Evolutionary conservation across 768 basidiomycete genomes (phyloP).

Genomic region (Pilatotrama ljubarskyi): DNA sequence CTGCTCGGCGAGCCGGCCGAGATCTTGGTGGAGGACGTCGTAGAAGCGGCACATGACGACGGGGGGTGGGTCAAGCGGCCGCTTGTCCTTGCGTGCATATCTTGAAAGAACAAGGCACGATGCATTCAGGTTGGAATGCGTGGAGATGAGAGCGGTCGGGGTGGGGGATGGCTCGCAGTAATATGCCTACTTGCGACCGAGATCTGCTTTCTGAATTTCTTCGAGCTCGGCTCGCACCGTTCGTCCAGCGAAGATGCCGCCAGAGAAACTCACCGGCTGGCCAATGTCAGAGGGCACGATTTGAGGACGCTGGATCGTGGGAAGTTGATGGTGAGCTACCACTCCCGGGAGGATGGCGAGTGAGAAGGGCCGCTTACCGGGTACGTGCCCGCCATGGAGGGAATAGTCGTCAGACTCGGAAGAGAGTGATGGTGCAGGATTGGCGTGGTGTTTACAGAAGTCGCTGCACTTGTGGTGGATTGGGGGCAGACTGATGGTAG

Average conservation of each 20-base stretch:
- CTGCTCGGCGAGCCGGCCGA: neutral
- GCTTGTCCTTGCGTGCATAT: conserved; percentile 59
- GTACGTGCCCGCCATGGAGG: no score
- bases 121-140: conserved; percentile 13
- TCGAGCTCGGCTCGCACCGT: conserved; percentile 54
- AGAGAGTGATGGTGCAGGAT: no score
- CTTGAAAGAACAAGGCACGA: conserved; percentile 24
- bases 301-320: neutral
- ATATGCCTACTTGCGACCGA: conserved; percentile 58
- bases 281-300: conserved; percentile 34
- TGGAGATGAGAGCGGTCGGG: neutral
- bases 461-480: no score
- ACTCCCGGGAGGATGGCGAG: no score
- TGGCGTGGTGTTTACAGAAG: no score
- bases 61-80: conserved; percentile 68
- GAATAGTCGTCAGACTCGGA: no score
- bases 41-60: conserved; percentile 56
- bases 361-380: no score
- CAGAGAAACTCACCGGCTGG: conserved; percentile 54
- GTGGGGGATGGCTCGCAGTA: neutral
- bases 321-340: neutral
- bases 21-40: conserved; percentile 43
- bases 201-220: conserved; percentile 64
- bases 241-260: conserved; percentile 62
- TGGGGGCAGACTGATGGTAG: no score